phyloP scores from a whole-genome alignment of 1,284 basidiomycete genomes.

The Sanghuangporus baumii region DNA sequence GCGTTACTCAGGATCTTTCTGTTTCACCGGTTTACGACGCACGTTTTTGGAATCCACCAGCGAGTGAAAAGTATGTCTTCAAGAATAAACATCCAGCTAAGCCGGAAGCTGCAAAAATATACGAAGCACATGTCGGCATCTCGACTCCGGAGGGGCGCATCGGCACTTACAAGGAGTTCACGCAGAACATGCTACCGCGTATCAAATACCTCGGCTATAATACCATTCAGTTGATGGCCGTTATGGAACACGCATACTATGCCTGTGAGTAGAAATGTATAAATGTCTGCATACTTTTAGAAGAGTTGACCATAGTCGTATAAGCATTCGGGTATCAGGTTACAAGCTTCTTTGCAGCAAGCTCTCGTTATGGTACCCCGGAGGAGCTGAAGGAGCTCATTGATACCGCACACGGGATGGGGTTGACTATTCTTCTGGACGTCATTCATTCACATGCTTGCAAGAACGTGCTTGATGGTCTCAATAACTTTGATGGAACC shows the following conservation, averaged over 20 bases:
- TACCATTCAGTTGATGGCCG: constrained; percentile 93
- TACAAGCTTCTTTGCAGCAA: constrained; percentile 96
- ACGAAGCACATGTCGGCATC: constrained; percentile 98
- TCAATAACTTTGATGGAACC: constrained; percentile 94
- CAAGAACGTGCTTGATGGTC: constrained; percentile 94
- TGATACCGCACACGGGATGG: constrained; percentile 92
- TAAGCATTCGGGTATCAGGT: constrained; percentile 96
- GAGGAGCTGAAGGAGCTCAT: constrained; percentile 95
- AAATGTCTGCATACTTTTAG: constrained; percentile 12
- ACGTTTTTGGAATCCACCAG: constrained; percentile 96
- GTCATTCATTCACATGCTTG: constrained; percentile 98
- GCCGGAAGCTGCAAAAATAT: constrained; percentile 77
- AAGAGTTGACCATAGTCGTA: constrained; percentile 11
- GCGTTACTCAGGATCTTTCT: constrained; percentile 89
- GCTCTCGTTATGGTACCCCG: constrained; percentile 89
- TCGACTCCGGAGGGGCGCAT: constrained; percentile 85
- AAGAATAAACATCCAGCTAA: constrained; percentile 72
- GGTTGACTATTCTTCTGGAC: constrained; percentile 90
- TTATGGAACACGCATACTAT: constrained; percentile 99
- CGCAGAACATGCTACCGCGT: constrained; percentile 75
- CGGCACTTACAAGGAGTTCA: constrained; percentile 96
- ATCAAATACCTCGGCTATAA: constrained; percentile 95
- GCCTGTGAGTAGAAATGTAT: constrained; percentile 60
- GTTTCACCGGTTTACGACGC: constrained; percentile 94
- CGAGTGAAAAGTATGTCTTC: constrained; percentile 69